phyloP scores from a whole-genome alignment of 2,329 filamentous ascomycete genomes.

The Plectosphaerella cucumerina region DNA sequence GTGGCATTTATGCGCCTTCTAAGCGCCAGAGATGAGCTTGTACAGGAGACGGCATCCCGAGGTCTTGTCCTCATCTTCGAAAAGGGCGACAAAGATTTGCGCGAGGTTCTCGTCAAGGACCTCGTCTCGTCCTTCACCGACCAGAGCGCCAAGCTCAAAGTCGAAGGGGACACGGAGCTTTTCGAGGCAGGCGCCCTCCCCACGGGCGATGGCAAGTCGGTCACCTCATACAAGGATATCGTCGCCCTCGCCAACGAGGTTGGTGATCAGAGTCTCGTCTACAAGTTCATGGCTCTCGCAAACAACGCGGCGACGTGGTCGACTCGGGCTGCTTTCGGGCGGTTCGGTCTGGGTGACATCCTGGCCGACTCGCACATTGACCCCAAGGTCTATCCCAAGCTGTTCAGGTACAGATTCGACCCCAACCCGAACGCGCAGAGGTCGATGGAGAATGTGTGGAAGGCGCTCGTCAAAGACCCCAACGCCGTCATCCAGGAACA shows the following conservation, averaged over 20 bases:
- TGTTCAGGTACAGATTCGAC: conserved; percentile 92
- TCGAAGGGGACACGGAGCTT: conserved; percentile 85
- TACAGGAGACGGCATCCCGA: conserved; percentile 91
- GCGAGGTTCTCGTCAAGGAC: conserved; percentile 79
- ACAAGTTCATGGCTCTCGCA: conserved; percentile 97
- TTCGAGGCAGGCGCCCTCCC: conserved; percentile 89
- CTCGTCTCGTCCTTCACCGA: conserved; percentile 87
- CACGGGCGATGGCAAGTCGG: conserved; percentile 81
- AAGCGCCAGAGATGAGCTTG: conserved; percentile 84
- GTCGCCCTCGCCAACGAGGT: conserved; percentile 94
- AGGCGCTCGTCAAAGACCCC: conserved; percentile 86
- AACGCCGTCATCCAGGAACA: conserved; percentile 70
- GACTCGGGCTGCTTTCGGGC: conserved; percentile 90
- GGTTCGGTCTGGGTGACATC: conserved; percentile 88
- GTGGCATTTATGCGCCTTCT: conserved; percentile 83
- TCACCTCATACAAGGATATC: conserved; percentile 97
- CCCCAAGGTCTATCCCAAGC: conserved; percentile 90
- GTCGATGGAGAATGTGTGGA: conserved; percentile 99
- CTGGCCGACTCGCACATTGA: conserved; percentile 85
- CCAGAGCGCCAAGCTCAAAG: conserved; percentile 68
- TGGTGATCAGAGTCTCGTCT: conserved; percentile 91
- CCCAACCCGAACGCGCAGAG: conserved; percentile 88
- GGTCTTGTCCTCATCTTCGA: conserved; percentile 93
- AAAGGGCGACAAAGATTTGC: conserved; percentile 76
- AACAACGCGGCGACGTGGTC: conserved; percentile 97